These are phyloP conservation scores for Sphagnum fallax DNA, from an alignment of 228 moss, liverwort and hornwort genomes.

Conservation along the genomic window DNA sequence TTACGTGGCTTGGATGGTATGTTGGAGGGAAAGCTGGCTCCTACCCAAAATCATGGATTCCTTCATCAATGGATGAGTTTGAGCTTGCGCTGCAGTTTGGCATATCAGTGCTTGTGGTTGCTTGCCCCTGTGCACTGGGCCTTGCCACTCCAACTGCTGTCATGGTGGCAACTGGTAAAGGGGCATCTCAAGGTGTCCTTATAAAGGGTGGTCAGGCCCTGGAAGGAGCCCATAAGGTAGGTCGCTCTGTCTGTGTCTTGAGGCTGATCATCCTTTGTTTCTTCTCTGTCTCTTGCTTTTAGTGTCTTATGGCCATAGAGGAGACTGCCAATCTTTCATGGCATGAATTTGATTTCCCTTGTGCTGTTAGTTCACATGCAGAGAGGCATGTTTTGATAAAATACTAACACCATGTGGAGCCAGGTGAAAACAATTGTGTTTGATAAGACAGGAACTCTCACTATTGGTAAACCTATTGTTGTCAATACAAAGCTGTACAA, in stretches of 20 bases:
- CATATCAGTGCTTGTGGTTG: constrained; percentile 91
- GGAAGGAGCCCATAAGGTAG: constrained; percentile 89
- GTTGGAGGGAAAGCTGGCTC: constrained; percentile 54
- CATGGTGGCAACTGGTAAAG: constrained; percentile 97
- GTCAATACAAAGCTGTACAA: constrained; percentile 90
- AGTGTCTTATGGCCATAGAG: background rate
- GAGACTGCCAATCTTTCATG: background rate
- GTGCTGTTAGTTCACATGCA: background rate
- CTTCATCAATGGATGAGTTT: constrained; percentile 87
- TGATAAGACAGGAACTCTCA: constrained; percentile 95
- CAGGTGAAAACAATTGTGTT: constrained; percentile 88
- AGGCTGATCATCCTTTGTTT: background rate
- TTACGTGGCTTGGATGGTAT: constrained; percentile 92
- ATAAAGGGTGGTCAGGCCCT: constrained; percentile 96
- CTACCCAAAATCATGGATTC: constrained; percentile 83
- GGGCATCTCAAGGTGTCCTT: constrained; percentile 91
- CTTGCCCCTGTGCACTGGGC: constrained; percentile 96
- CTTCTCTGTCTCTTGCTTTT: background rate
- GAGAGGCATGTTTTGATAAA: too few relatives aligned
- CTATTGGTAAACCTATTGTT: constrained; percentile 82
- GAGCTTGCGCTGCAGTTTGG: constrained; percentile 98
- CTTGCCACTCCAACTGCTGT: constrained; percentile 98
- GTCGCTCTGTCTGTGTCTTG: background rate
- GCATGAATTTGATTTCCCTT: background rate
- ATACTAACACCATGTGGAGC: too few relatives aligned